phyloP scores from a whole-genome alignment of 805 yeast species.

The Yarrowia sp. region DNA sequence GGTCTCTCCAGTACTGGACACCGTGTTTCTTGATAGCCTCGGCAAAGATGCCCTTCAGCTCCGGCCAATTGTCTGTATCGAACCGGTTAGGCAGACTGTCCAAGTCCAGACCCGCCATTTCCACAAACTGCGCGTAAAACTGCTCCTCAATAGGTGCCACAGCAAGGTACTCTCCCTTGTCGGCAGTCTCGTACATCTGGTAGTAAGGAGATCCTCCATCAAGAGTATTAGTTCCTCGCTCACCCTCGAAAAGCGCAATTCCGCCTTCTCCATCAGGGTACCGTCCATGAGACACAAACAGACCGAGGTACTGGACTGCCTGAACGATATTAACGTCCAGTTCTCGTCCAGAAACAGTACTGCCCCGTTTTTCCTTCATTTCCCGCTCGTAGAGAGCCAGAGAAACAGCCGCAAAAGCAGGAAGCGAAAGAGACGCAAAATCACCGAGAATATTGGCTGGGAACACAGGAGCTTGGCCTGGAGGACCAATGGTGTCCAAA shows the following conservation, averaged over 20 bases:
- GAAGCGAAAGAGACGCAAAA: conserved; percentile 42
- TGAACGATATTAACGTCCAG: conserved; percentile 41
- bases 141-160: conserved; percentile 42
- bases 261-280: conserved; percentile 31
- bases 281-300: conserved; percentile 38
- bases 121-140: conserved; percentile 40
- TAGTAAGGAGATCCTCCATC: conserved; percentile 42
- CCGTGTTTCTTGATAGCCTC: not conserved
- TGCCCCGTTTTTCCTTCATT: conserved; percentile 23
- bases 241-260: conserved; percentile 28
- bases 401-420: conserved; percentile 41
- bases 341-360: conserved; percentile 35
- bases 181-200: conserved; percentile 41
- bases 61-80: conserved; percentile 30
- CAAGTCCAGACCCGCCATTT: conserved; percentile 38
- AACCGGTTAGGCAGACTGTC: conserved; percentile 29
- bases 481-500: conserved; percentile 40
- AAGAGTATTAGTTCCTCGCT: conserved; percentile 40
- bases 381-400: conserved; percentile 38
- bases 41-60: conserved; percentile 10
- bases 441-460: conserved; percentile 42
- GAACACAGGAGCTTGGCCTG: conserved; percentile 40
- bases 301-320: conserved; percentile 40
- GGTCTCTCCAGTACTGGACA: conserved; percentile 35
- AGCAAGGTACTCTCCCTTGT: conserved; percentile 40